These are phyloP conservation scores for Globisporangium spiculum DNA, from an alignment of 352 stramenopile genomes.

Conservation along the genomic window DNA sequence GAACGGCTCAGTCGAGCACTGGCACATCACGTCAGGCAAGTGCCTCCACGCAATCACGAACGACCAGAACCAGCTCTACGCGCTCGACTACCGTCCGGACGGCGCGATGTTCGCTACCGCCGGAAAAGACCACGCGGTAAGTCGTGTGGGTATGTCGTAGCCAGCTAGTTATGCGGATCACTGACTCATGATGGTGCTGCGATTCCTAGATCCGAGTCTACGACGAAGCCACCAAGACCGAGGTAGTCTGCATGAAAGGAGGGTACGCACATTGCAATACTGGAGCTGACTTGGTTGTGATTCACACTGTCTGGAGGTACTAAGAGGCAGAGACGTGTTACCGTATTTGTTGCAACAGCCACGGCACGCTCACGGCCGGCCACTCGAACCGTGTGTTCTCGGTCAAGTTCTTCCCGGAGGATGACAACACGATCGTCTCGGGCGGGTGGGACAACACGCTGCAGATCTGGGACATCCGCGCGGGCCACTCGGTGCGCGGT, in stretches of 20 bases:
- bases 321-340: neutral
- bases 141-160: neutral
- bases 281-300: neutral
- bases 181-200: no score
- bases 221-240: conserved; percentile 86
- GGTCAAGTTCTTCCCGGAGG: conserved; percentile 82
- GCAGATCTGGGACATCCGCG: conserved; percentile 90
- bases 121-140: conserved; percentile 85
- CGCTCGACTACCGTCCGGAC: conserved; percentile 86
- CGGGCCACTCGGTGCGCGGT: conserved; percentile 80
- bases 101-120: conserved; percentile 85
- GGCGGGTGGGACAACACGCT: conserved; percentile 93
- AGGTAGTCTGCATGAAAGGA: conserved; percentile 67
- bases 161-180: no score
- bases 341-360: conserved; percentile 14
- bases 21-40: conserved; percentile 92
- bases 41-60: conserved; percentile 90
- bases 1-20: conserved; percentile 89
- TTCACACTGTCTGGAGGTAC: neutral
- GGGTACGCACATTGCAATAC: conserved; percentile 24
- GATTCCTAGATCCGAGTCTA: conserved; percentile 66
- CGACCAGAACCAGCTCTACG: conserved; percentile 87
- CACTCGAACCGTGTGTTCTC: conserved; percentile 93
- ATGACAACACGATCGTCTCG: conserved; percentile 82
- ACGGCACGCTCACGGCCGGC: conserved; percentile 63